Base-by-base conservation (phyloP, 2,329 filamentous ascomycete genomes). In the Rugonectria rugulosa region DNA sequence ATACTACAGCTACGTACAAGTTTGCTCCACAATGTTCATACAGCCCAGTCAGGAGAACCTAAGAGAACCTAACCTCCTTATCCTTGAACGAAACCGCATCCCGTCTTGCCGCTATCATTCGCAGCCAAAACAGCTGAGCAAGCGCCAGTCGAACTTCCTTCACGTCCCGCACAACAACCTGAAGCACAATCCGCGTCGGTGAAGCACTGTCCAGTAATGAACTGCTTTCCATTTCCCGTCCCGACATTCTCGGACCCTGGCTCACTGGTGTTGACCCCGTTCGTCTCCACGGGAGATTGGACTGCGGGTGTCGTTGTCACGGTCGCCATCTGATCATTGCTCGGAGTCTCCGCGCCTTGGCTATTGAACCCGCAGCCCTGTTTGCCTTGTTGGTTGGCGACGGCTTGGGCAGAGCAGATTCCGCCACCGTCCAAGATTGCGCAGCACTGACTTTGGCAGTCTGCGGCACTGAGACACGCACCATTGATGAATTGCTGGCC, bases 81-180 rank as follows among this genome's bases (percentile, higher is more conserved):
- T 23, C 26, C 38, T 17, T 55, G 56, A n/a, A 53, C 38, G 19
- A 86, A 0, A 79, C 83, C 57, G 29, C 59, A 62, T 3, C 59
- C 59, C 5, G 56, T 61, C 46, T 57, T 60, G 8, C 59, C 59
- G 12, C 45, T 46, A 7, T 32, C 53, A 38, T 49, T 42, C 3
- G 59, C 56, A 31, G 55, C 59, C 7, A 44, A 36, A 29, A 47
- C 40, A 10, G 56, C 59, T 2, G 59, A 56, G 43, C 59, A 62
- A 1, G 59, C 34, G 0, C 44, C 56, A 7, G 36, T 54, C 3
- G 38, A 23, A 32, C 53, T 53, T 5, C 53, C 61, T 1, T 24
- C 21, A 7, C 40, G 53, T 11, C 59, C 60, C 5, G 62, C 65
- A 34, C 66, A 68, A 51, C 66, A 68, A 4, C 50, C 59, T 3